Evolutionary conservation across 164 flowering plant species (phyloP).

Genomic region (Platanus orientalis): DNA sequence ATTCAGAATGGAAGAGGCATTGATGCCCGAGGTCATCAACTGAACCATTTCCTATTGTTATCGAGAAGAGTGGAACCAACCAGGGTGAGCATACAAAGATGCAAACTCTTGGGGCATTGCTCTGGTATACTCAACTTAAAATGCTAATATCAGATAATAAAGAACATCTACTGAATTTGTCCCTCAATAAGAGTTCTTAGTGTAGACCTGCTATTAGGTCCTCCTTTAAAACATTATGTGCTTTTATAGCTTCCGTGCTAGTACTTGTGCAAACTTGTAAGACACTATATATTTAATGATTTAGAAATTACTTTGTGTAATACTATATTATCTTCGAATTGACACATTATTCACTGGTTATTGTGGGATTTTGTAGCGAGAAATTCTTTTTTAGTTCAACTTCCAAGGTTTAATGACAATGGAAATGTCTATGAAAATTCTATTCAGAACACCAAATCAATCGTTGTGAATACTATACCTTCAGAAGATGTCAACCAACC

Average conservation of each 20-base stretch:
- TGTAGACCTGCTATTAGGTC: not conserved
- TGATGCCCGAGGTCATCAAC: constrained; percentile 11
- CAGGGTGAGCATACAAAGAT: constrained; percentile 92
- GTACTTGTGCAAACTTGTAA: not conserved
- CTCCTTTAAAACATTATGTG: not conserved
- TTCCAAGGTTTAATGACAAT: constrained; percentile 34
- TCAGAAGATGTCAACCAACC: constrained; percentile 23
- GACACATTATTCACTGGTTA: not conserved
- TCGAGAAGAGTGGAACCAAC: constrained; percentile 14
- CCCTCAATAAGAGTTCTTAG: not conserved
- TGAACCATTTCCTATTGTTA: constrained; percentile 11
- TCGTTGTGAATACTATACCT: constrained; percentile 47
- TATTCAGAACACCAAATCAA: constrained; percentile 21
- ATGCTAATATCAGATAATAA: not conserved
- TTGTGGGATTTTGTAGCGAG: constrained; percentile 38
- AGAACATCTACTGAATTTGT: not conserved
- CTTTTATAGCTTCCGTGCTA: not conserved
- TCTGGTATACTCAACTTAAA: constrained; percentile 39
- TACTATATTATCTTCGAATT: constrained; percentile 8
- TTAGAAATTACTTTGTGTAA: not conserved
- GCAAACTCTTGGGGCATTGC: constrained; percentile 64
- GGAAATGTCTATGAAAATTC: constrained; percentile 31
- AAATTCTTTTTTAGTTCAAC: constrained; percentile 39
- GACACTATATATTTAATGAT: not conserved
- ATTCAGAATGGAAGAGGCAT: constrained; percentile 1